Evolutionary conservation across 352 stramenopile genomes (phyloP), one percentile per base, ranked within the genome.

Genomic region (Phytophthora boehmeriae): DNA sequence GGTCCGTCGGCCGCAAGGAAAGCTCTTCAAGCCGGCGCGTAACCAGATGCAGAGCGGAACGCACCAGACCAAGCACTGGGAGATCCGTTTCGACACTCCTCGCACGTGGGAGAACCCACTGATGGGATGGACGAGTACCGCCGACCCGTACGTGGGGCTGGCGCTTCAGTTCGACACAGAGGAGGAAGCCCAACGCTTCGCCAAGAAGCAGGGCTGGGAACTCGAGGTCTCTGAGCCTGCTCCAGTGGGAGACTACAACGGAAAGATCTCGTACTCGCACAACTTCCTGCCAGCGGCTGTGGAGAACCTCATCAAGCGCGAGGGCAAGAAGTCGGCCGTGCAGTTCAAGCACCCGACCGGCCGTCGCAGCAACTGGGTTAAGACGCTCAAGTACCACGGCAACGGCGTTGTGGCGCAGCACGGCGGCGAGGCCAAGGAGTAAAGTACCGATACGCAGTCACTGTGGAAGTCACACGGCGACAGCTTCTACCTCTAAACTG

Each of bases 101-200:
- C 81, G 80, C 49, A 92, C 80, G 63, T 98, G 94, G 94, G 71
- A 83, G 20, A 98, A 98, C 80, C 90, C 92, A 22, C 78, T 98
- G 27, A 98, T 98, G 94, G 92, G 92, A 55, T 98, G 94, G 94
- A 96, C 90, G 28, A 94, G 76, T 52, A 95, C 80, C 38, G 84
- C 83, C 23, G 94, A 98, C 74, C 73, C 93, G 46, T 86, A 97
- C 63, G 78, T 92, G 34, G 86, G 73, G 60, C 75, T 95, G 54
- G 76, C 89, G 60, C 68, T 95, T 67, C 91, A 88, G 64, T 98
- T 98, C 55, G 80, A 94, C 65, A 97, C 79, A 41, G 83, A 93
- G 50, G 81, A 92, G 60, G 86, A 95, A 10, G 94, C 94, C 14
- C 67, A 95, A 42, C 23, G 47, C 30, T 92, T 90, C 36, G 82